Base-by-base conservation (phyloP, 2,329 filamentous ascomycete genomes). In the Akanthomyces dipterigenus region DNA sequence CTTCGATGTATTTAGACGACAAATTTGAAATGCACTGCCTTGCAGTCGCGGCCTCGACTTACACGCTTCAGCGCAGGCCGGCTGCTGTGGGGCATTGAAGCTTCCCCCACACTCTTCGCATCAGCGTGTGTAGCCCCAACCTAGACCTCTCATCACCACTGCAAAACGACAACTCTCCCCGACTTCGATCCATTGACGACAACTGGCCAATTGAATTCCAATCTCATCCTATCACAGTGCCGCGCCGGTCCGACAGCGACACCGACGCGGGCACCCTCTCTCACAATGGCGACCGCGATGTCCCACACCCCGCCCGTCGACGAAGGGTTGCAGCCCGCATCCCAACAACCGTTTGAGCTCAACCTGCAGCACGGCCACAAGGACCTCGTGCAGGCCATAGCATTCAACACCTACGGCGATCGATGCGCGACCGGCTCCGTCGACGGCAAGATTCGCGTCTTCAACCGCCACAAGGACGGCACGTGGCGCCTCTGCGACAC, bases 391-490 rank as follows among this genome's bases (percentile, higher is more conserved):
- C 87, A 93, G 65, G 88, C 91, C 60, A 87, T 93, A 64, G 88
- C 91, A 66, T 96, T 96, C 82, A 97, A 97, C 75, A 88, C 87
- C 66, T 96, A 96, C 73, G 93, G 93, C 67, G 93, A 91, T 69
- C 90, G 93, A 67, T 93, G 93, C 79, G 90, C 93, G 46, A 95
- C 92, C 3, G 92, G 91, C 38, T 95, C 91, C 20, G 90, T 93
- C 20, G 93, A 98, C 73, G 93, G 96, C 73, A 91, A 89, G 72
- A 88, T 98, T 69, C 91, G 93, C 71, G 89, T 97, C 64, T 97
- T 93, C 82, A 91, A 93, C 74, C 83, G 88, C 53, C 88, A 95
- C 70, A 87, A 87, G 66, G 88, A 91, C 67, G 86, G 86, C 46
- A 79, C 84, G 62, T 96, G 92, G 91, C 82, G 85, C 56, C 77